phyloP scores from a whole-genome alignment of 371 early-diverging fungal genomes.

The Mucor mucedo region DNA sequence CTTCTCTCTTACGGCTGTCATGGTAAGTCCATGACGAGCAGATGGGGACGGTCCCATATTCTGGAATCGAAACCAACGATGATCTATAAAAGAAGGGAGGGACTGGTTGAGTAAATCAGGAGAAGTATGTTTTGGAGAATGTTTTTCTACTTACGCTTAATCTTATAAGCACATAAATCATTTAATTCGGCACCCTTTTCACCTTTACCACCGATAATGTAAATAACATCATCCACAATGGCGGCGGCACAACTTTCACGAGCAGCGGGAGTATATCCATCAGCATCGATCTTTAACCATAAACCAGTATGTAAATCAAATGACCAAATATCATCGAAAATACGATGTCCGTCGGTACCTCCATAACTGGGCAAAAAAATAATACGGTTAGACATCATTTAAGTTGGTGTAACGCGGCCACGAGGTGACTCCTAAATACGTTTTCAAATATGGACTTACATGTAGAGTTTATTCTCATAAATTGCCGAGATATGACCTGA shows the following conservation, averaged over 20 bases:
- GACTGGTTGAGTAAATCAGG: background rate
- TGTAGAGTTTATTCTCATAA: slow-evolving; percentile 63
- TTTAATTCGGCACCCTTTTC: slow-evolving; percentile 64
- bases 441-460: slow-evolving; percentile 48
- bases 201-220: slow-evolving; percentile 75
- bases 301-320: slow-evolving; percentile 60
- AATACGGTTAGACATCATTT: slow-evolving; percentile 19
- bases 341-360: slow-evolving; percentile 70
- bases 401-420: slow-evolving; percentile 27
- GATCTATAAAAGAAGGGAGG: slow-evolving; percentile 5
- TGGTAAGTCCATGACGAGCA: slow-evolving; percentile 65
- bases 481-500: slow-evolving; percentile 65
- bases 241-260: slow-evolving; percentile 71
- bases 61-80: slow-evolving; percentile 76
- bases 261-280: slow-evolving; percentile 69
- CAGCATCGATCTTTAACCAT: slow-evolving; percentile 68
- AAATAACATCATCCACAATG: slow-evolving; percentile 77
- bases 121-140: too few relatives aligned
- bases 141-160: slow-evolving; percentile 53
- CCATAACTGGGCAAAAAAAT: slow-evolving; percentile 62
- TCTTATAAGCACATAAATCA: slow-evolving; percentile 77
- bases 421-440: slow-evolving; percentile 23
- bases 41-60: slow-evolving; percentile 73
- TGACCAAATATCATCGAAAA: slow-evolving; percentile 80
- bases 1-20: slow-evolving; percentile 67